Evolutionary conservation across 73 alveolate genomes (phyloP).

Genomic region (Stentor roeselii): DNA sequence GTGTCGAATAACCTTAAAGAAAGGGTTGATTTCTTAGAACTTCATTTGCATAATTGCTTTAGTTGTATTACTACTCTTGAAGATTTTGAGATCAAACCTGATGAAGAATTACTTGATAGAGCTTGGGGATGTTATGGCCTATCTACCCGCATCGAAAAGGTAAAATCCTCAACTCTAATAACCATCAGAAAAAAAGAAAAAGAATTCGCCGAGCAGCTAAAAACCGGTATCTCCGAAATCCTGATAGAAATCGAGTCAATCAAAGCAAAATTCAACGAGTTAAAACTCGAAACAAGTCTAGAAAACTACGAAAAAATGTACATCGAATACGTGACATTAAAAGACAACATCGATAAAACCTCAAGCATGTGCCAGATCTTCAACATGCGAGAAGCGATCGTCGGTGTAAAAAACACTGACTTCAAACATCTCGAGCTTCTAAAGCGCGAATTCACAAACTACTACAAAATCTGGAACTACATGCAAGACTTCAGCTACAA

Average conservation of each 20-base stretch:
- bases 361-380: conserved; percentile 51
- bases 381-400: conserved; percentile 63
- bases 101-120: conserved; percentile 58
- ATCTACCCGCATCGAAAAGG: conserved; percentile 56
- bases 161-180: conserved; percentile 48
- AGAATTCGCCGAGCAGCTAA: conserved; percentile 63
- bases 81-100: conserved; percentile 49
- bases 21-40: conserved; percentile 47
- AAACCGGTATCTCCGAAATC: conserved; percentile 25
- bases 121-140: conserved; percentile 67
- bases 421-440: conserved; percentile 53
- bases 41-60: conserved; percentile 55
- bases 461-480: conserved; percentile 47
- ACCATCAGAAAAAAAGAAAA: conserved; percentile 52
- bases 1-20: conserved; percentile 47
- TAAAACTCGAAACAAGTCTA: conserved; percentile 45
- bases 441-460: conserved; percentile 53
- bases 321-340: conserved; percentile 35
- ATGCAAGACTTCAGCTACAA: conserved; percentile 44
- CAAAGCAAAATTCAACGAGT: conserved; percentile 32
- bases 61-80: conserved; percentile 61
- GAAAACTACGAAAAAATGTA: conserved; percentile 39
- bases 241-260: conserved; percentile 40
- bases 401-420: conserved; percentile 57
- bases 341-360: conserved; percentile 67